A percentile compares a stretch with the other conserved stretches of the same genome.
Conservation (phyloP, 148 eudicot species). For the Arctostaphylos glauca region DNA sequence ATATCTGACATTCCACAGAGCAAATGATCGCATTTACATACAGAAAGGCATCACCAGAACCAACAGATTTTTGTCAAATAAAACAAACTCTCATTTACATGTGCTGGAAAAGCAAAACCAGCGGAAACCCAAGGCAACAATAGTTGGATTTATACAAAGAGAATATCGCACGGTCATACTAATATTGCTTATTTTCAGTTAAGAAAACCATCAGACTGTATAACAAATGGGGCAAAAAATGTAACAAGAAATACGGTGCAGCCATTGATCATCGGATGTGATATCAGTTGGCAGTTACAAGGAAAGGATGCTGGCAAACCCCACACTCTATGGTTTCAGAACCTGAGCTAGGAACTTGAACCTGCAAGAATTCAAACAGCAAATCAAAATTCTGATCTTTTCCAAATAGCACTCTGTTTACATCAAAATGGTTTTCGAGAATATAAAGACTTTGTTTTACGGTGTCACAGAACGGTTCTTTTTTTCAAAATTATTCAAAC, state of each 20-base stretch:
- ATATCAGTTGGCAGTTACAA: slow-evolving; percentile 65
- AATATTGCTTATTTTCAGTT: background rate
- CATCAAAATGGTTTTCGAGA: background rate
- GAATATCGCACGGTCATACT: background rate
- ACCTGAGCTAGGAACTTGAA: slow-evolving; percentile 87
- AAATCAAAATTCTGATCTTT: background rate
- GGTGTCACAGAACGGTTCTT: background rate
- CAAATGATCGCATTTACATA: background rate
- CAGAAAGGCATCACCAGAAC: background rate
- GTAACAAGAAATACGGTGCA: background rate
- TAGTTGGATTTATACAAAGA: background rate
- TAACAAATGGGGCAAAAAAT: background rate
- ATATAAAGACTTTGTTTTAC: background rate
- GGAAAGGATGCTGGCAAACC: slow-evolving; percentile 96
- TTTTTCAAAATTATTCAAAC: background rate
- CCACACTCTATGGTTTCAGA: slow-evolving; percentile 97
- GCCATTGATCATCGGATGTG: background rate
- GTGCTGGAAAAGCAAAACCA: background rate
- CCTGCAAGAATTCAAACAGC: slow-evolving; percentile 35
- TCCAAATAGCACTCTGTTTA: background rate
- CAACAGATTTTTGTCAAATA: background rate
- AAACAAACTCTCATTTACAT: background rate
- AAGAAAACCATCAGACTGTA: background rate
- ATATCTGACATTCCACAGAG: background rate
- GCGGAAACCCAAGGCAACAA: background rate